Percentiles rank a stretch among this genome's conserved stretches.
Conservation (phyloP, 108 stramenopile species). For the Epithemia pelagica region DNA sequence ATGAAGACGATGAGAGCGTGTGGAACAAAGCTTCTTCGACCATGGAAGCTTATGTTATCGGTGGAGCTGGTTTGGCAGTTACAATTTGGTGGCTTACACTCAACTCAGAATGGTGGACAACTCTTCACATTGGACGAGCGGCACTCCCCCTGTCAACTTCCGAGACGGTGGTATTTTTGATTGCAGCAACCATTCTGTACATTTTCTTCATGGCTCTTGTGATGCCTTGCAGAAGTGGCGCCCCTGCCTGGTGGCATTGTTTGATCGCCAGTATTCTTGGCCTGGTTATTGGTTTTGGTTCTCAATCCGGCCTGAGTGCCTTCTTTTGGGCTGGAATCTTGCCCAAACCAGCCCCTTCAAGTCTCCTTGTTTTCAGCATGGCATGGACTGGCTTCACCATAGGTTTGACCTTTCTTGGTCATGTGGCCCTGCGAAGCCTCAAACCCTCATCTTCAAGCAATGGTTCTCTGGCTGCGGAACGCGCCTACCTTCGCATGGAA, state of each 20-base stretch:
- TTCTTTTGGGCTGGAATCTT: background rate
- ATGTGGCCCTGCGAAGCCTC: background rate
- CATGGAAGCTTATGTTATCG: slow-evolving; percentile 4
- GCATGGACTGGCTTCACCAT: slow-evolving; percentile 1
- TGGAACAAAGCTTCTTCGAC: background rate
- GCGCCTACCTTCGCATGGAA: slow-evolving; percentile 10
- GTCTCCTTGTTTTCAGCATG: background rate
- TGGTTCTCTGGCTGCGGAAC: background rate
- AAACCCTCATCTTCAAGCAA: background rate
- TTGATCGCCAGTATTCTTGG: background rate
- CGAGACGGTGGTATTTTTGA: background rate
- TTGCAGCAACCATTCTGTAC: background rate
- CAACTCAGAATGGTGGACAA: background rate
- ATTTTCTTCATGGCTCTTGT: background rate
- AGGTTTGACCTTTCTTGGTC: slow-evolving; percentile 1
- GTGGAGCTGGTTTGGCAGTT: background rate
- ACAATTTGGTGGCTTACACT: background rate
- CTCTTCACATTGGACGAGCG: background rate
- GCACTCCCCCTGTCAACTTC: background rate
- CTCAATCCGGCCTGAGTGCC: slow-evolving; percentile 1
- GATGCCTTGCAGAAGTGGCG: background rate
- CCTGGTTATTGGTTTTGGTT: slow-evolving; percentile 2
- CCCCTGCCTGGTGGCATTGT: background rate
- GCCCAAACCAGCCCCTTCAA: background rate
- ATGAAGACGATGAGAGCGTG: background rate